phyloP scores from a whole-genome alignment of 73 alveolate genomes.

The Effrenium voratum region DNA sequence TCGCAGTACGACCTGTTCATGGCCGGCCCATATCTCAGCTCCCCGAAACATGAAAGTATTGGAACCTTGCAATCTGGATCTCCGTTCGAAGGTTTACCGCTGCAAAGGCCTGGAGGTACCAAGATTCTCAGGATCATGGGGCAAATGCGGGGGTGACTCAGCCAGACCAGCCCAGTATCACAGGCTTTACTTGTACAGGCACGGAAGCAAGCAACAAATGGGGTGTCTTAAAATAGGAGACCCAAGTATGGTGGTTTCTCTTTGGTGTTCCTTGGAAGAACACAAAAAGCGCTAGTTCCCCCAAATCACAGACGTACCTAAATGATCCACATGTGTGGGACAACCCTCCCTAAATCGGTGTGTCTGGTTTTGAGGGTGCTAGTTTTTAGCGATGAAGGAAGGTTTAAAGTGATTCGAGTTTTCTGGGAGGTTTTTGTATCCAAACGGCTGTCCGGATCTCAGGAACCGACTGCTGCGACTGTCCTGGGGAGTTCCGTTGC shows the following conservation, averaged over 20 bases:
- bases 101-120: neutral
- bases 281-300: neutral
- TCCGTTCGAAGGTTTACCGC: neutral
- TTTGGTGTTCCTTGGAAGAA: too few relatives aligned
- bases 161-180: too few relatives aligned
- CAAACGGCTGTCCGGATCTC: neutral
- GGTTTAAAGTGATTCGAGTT: neutral
- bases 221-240: too few relatives aligned
- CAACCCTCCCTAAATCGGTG: too few relatives aligned
- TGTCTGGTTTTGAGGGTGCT: neutral
- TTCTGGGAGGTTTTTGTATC: neutral
- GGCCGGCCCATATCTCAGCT: conserved; percentile 17
- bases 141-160: too few relatives aligned
- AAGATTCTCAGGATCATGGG: neutral
- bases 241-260: too few relatives aligned
- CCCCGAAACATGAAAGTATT: neutral
- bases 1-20: conserved; percentile 76
- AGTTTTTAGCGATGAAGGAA: too few relatives aligned
- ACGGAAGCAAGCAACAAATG: too few relatives aligned
- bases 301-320: neutral
- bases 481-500: conserved; percentile 91
- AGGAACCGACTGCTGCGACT: conserved; percentile 91
- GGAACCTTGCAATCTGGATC: neutral
- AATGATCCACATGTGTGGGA: neutral
- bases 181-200: too few relatives aligned